phyloP scores from a whole-genome alignment of 1,139 yeast genomes.

The Yamadazyma dendronema region DNA sequence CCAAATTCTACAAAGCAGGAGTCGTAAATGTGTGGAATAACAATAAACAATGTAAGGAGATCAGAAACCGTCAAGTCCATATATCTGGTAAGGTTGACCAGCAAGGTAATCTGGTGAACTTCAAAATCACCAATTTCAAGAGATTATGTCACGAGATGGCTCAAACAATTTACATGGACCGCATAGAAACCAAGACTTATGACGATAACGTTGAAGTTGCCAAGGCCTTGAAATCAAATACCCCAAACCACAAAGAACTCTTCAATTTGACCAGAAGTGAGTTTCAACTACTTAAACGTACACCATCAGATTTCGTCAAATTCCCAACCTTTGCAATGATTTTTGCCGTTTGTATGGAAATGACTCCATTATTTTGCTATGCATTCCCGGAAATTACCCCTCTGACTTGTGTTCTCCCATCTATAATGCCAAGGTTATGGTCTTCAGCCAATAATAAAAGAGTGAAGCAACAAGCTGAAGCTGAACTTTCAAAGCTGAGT shows the following conservation, averaged over 20 bases:
- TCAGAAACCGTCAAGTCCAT: conserved; percentile 21
- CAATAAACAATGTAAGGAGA: conserved; percentile 23
- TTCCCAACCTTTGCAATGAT: conserved; percentile 63
- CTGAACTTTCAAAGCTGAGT: conserved; percentile 3
- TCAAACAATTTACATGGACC: conserved; percentile 31
- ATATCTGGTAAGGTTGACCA: conserved; percentile 24
- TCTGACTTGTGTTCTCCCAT: conserved; percentile 64
- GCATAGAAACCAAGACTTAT: conserved; percentile 23
- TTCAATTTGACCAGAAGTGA: conserved; percentile 52
- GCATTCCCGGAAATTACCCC: conserved; percentile 65
- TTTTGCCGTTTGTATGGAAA: conserved; percentile 58
- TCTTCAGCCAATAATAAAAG: conserved; percentile 11
- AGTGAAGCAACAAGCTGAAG: conserved; percentile 9
- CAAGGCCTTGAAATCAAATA: neutral
- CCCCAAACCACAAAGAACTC: conserved; percentile 10
- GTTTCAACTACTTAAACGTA: conserved; percentile 55
- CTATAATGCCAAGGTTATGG: conserved; percentile 41
- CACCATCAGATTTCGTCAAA: conserved; percentile 54
- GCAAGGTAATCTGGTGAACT: conserved; percentile 25
- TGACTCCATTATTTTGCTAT: conserved; percentile 60
- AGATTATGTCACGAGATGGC: conserved; percentile 36
- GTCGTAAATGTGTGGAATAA: conserved; percentile 49
- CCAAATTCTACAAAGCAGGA: conserved; percentile 52
- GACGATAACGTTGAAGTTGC: conserved; percentile 11
- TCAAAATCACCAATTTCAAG: conserved; percentile 24